Conservation (phyloP, 768 basidiomycete species). For the Nidularia pulvinata region DNA sequence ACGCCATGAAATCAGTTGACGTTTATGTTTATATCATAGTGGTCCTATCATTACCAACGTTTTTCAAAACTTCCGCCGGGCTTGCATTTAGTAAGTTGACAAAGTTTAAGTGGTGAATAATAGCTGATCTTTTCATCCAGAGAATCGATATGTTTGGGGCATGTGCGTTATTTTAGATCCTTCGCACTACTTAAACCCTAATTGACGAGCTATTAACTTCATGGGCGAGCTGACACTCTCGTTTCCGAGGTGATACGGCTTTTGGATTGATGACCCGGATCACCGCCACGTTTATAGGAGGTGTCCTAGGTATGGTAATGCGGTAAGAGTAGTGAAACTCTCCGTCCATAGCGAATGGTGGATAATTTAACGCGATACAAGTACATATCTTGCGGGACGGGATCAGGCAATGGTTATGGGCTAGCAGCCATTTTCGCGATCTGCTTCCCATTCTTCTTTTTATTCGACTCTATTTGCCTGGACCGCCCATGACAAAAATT, state of each 20-base stretch:
- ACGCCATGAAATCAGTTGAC: no score
- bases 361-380: no score
- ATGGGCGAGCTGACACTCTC: slow-evolving; percentile 74
- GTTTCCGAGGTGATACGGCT: slow-evolving; percentile 77
- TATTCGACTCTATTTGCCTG: slow-evolving; percentile 73
- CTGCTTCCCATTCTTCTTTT: slow-evolving; percentile 74
- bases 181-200: background rate
- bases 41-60: background rate
- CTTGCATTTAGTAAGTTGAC: background rate
- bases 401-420: slow-evolving; percentile 38
- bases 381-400: no score
- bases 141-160: background rate
- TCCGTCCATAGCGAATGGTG: no score
- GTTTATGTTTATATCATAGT: background rate
- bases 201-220: slow-evolving; percentile 34
- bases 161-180: background rate
- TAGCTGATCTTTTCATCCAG: background rate
- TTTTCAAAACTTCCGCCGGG: slow-evolving; percentile 3
- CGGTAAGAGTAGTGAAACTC: slow-evolving; percentile 42
- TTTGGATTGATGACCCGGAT: slow-evolving; percentile 65
- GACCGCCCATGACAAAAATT: slow-evolving; percentile 69
- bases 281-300: slow-evolving; percentile 64
- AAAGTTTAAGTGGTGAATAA: no score
- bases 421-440: slow-evolving; percentile 68
- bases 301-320: slow-evolving; percentile 58